Evolutionary conservation across 768 basidiomycete species (phyloP), one percentile per base, ranked within the genome.

Genomic region (Ramaria sp.): DNA sequence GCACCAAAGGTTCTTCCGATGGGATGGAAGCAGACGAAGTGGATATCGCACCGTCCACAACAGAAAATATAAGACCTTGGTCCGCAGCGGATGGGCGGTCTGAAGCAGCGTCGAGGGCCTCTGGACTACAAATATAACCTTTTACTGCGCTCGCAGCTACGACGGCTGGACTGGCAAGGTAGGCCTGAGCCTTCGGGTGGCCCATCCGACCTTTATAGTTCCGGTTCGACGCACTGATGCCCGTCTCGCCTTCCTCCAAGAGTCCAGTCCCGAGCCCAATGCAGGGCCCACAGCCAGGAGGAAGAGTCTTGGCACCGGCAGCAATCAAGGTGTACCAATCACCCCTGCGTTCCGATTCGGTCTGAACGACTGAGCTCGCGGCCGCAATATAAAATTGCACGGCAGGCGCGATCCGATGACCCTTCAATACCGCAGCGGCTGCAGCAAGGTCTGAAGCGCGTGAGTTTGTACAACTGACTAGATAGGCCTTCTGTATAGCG

Each of bases 161-260:
- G 7, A 98, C 95, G 3, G 91, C 93, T 0, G 96, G 96, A 61
- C 91, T 93, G 4, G 92, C 93, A 42, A 99, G 82, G 72, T 98
- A 98, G 0, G 96, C 95, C 63, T 87, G 81, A 0, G 96, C 95
- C 52, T 91, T 89, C 0, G 96, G 95, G 61, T 86, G 83, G 0
- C 96, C 96, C 96, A 99, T 99, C 4, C 96, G 80, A 3, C 96
- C 96, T 74, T 99, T 98, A 74, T 97, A 99, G 67, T 99, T 99
- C 71, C 96, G 77, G 71, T 99, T 99, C 7, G 95, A 98, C 4
- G 96, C 96, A 61, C 92, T 95, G 67, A 99, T 98, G 1, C 96
- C 95, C 0, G 85, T 86, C 69, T 99, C 80, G 1, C 95, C 96
- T 61, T 98, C 94, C 68, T 97, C 87, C 37, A 99, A 73, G 53